Evolutionary conservation across 345 rosid genomes (phyloP).

Genomic region (Diplotaxis tenuifolia): DNA sequence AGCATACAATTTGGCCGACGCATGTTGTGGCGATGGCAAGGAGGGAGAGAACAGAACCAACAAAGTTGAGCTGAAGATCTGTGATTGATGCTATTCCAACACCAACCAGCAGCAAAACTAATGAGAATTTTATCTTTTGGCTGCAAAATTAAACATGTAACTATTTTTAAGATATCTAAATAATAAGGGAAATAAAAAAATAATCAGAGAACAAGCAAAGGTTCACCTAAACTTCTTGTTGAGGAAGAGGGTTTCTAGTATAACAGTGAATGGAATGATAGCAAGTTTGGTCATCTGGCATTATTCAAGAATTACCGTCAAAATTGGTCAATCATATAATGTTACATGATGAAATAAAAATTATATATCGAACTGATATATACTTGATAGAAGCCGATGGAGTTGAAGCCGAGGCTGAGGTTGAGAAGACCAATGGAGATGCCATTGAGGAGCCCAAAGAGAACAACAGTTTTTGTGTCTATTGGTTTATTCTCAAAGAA

Average conservation of each 20-base stretch:
- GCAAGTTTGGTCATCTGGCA: conserved; percentile 98
- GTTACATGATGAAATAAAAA: background rate
- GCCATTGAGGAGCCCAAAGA: conserved; percentile 96
- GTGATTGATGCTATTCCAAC: conserved; percentile 94
- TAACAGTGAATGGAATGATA: conserved; percentile 93
- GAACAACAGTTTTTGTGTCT: conserved; percentile 83
- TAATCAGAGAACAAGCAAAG: background rate
- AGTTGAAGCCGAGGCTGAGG: conserved; percentile 95
- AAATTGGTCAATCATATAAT: background rate
- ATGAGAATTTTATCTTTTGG: conserved; percentile 68
- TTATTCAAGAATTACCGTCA: conserved; percentile 11
- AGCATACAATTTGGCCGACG: conserved; percentile 94
- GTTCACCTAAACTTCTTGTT: conserved; percentile 87
- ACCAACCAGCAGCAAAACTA: conserved; percentile 69
- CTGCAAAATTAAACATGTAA: conserved; percentile 48
- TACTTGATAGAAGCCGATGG: conserved; percentile 97
- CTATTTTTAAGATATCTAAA: background rate
- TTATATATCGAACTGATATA: conserved; percentile 13
- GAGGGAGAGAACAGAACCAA: conserved; percentile 75
- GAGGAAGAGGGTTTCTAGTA: conserved; percentile 84
- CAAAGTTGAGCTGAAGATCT: conserved; percentile 83
- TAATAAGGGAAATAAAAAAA: background rate
- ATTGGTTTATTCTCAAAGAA: conserved; percentile 80
- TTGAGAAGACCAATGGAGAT: conserved; percentile 91
- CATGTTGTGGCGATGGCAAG: conserved; percentile 91